Base-by-base conservation (phyloP, 2,329 filamentous ascomycete species). In the Clonostachys chloroleuca region DNA sequence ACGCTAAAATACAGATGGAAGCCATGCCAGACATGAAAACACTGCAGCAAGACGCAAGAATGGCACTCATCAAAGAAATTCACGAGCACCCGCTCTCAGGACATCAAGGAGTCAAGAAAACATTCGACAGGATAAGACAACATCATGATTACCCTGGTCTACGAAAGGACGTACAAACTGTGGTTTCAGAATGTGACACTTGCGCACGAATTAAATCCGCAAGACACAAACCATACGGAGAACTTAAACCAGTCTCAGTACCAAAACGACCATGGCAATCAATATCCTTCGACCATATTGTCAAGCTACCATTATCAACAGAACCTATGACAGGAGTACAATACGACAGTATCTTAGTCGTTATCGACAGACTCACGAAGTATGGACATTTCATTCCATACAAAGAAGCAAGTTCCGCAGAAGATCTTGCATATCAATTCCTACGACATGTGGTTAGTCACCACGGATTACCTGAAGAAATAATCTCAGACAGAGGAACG, bases 401-500 rank as follows among this genome's bases (percentile, higher is more conserved):
- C 18, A 18, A 18, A 5, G 18, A 18, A 18, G 18, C 18, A 18
- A 18, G 18, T 5, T 18, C 18, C 5, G 18, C 18, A 5, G 18
- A 18, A 18, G 18, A 18, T 42, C 40, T 45, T 36, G 35, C 47
- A 24, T 37, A 43, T 33, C 42, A 34, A 30, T 24, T 44, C 24
- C 16, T 50, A 34, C 30, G 40, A 47, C 35, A 47, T 13, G 34
- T 16, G 42, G 33, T 45, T 46, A 33, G 18, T 18, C 40, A 47
- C 13, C 46, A 49, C 42, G 45, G 12, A 40, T 12, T 49, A 40
- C 34, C 13, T 6, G 24, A 42, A 42, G 12, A 47, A 34, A 49
- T 50, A 18, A 42, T 52, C 4, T 47, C 18, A 6, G 30, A 52
- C 39, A 47, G 34, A 52, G 35, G 34, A 51, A 37, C n/a, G 12